These are phyloP conservation scores for Forsythia viridissima DNA, from an alignment of 257 asterid genomes.

Conservation along the genomic window DNA sequence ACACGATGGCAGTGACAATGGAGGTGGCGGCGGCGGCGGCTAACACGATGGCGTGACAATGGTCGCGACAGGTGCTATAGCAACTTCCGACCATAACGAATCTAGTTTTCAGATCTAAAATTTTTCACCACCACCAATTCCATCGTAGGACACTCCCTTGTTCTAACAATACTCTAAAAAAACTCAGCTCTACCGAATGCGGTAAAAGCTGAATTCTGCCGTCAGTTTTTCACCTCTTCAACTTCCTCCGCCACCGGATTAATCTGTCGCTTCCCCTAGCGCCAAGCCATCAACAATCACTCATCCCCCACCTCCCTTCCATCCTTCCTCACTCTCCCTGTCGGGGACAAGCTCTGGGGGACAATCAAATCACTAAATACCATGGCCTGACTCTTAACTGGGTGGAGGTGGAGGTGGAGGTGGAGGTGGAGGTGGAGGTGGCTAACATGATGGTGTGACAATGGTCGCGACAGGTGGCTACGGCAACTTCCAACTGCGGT, in stretches of 20 bases:
- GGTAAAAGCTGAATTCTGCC: slow-evolving; percentile 22
- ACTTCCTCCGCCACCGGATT: slow-evolving; percentile 1
- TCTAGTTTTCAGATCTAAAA: too few species aligned
- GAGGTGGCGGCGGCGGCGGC: too few species aligned
- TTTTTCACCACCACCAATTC: slow-evolving; percentile 17
- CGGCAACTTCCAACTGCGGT: too few species aligned
- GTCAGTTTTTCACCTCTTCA: slow-evolving; percentile 30
- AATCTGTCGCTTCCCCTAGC: slow-evolving; percentile 43
- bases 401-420: too few species aligned
- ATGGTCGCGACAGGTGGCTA: too few species aligned
- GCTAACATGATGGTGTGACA: too few species aligned
- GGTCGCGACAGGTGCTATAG: too few species aligned
- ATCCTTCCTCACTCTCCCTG: slow-evolving; percentile 52
- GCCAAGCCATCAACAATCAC: slow-evolving; percentile 48
- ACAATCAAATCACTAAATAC: slow-evolving; percentile 42
- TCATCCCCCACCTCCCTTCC: slow-evolving; percentile 41
- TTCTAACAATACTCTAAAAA: neutral
- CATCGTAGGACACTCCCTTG: neutral
- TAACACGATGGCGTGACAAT: too few species aligned
- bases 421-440: too few species aligned
- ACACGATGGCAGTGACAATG: too few species aligned
- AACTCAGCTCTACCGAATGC: slow-evolving; percentile 20
- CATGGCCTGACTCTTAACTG: slow-evolving; percentile 18
- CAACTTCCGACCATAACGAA: too few species aligned
- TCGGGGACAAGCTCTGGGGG: slow-evolving; percentile 64